These are phyloP conservation scores for Rosa multiflora DNA, from an alignment of 306 rosid genomes.

Conservation along the genomic window DNA sequence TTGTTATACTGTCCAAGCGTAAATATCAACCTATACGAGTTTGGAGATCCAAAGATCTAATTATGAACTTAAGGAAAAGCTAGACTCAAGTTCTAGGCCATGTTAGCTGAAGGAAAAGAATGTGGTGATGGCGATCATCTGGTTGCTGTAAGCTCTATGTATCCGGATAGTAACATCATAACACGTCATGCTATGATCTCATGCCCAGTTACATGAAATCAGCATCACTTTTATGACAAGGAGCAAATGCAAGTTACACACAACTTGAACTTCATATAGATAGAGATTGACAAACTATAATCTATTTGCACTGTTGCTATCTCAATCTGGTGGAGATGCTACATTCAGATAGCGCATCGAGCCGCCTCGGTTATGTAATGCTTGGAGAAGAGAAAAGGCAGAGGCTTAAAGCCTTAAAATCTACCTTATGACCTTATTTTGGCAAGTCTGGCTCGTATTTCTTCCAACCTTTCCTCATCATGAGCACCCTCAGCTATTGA, in stretches of 20 bases:
- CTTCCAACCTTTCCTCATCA: slow-evolving; percentile 50
- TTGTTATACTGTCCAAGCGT: neutral
- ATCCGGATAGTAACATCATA: neutral
- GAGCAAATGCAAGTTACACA: neutral
- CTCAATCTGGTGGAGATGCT: slow-evolving; percentile 18
- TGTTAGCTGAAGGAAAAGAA: no score
- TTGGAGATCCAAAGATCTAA: no score
- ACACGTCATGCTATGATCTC: neutral
- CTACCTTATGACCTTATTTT: slow-evolving; percentile 39
- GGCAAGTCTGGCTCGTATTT: slow-evolving; percentile 46
- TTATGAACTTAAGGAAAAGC: neutral
- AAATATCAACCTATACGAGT: neutral
- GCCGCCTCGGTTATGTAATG: neutral
- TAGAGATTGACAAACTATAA: neutral
- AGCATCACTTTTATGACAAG: neutral
- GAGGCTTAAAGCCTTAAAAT: slow-evolving; percentile 9
- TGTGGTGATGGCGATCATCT: neutral
- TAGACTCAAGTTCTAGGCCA: no score
- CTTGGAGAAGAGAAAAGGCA: neutral
- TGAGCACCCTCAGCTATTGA: slow-evolving; percentile 46
- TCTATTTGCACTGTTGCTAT: slow-evolving; percentile 13
- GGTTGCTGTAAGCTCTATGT: neutral
- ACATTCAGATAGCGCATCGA: neutral
- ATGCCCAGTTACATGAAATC: slow-evolving; percentile 9
- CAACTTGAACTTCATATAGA: slow-evolving; percentile 1